These are phyloP conservation scores for Candida parachauliodes DNA, from an alignment of 805 yeast species.

Conservation along the genomic window DNA sequence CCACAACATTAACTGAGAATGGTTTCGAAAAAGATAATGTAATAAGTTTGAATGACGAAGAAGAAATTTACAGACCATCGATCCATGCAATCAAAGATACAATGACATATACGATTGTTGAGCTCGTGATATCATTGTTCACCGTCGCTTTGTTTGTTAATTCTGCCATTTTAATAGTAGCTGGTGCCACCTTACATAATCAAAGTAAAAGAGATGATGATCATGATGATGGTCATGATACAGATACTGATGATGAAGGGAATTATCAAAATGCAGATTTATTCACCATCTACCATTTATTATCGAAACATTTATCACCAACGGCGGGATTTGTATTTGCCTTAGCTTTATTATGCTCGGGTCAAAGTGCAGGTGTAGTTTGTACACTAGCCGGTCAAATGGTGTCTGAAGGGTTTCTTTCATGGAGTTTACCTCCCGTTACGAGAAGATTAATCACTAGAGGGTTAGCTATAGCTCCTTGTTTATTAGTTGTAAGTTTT, in stretches of 20 bases:
- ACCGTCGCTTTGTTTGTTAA: slow-evolving; percentile 91
- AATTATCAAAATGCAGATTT: slow-evolving; percentile 59
- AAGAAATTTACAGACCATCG: slow-evolving; percentile 60
- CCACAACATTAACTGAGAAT: not conserved
- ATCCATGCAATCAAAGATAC: slow-evolving; percentile 76
- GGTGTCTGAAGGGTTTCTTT: slow-evolving; percentile 85
- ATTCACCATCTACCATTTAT: slow-evolving; percentile 71
- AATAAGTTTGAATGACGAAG: slow-evolving; percentile 9
- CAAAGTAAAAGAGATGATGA: slow-evolving; percentile 11
- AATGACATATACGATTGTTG: slow-evolving; percentile 77
- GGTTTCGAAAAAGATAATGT: slow-evolving; percentile 11
- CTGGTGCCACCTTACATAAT: slow-evolving; percentile 77
- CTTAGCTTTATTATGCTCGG: slow-evolving; percentile 80
- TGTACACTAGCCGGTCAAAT: slow-evolving; percentile 93
- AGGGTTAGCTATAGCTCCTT: slow-evolving; percentile 80
- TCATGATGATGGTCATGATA: slow-evolving; percentile 1
- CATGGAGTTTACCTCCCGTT: slow-evolving; percentile 81
- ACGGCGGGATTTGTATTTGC: slow-evolving; percentile 90
- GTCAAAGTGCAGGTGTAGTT: slow-evolving; percentile 94
- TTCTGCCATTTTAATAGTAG: slow-evolving; percentile 83
- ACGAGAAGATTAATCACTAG: slow-evolving; percentile 76
- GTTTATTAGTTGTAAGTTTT: slow-evolving; percentile 65
- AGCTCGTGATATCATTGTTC: slow-evolving; percentile 74
- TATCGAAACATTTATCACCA: slow-evolving; percentile 67
- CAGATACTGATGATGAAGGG: slow-evolving; percentile 13